Evolutionary conservation across 106 monocot genomes (phyloP), one percentile per base, ranked within the genome.

Genomic region (Dioscorea dumetorum): DNA sequence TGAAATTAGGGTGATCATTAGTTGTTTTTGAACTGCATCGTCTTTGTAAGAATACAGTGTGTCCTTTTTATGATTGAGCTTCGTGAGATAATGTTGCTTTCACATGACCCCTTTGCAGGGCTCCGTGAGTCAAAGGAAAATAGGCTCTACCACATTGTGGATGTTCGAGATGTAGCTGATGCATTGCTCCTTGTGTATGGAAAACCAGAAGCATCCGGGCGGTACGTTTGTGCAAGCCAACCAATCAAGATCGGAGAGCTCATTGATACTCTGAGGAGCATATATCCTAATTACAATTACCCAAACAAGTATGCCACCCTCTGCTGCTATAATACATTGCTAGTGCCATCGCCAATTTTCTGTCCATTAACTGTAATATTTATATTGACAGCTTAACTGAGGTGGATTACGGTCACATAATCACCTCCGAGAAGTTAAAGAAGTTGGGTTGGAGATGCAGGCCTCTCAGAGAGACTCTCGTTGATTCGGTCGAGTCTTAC

Each of bases 101-200:
- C 19, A 54, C 19, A 14, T 16, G 54, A 54, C 13, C 19, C 12
- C 13, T 54, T 54, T 19, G 4, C 54, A 54, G 54, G 54, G 19
- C 15, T 54, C 5, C 54, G 15, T 54, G 5, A 54, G 54, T 54
- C 54, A 54, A 18, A 19, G 31, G 64, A 71, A 58, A 73, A 82
- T 62, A 67, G 5, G 4, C 1, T 70, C 12, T 11, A 48, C 33
- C 56, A 76, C 53, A 3, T 74, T 59, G 81, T 84, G 35, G 88
- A 88, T 77, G 88, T 88, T 48, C 72, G 91, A 74, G 91, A 91
- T 73, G 80, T 86, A n/a, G 87, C 79, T 20, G 79, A 87, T 63
- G 91, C 87, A 35, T 59, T 87, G 33, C 76, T 91, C 61, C 50
- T 87, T 23, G 68, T 74, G 5, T 91, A 91, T 50, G 81, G 83